phyloP scores from a whole-genome alignment of 352 stramenopile genomes.

The Phytopythium kandeliae region DNA sequence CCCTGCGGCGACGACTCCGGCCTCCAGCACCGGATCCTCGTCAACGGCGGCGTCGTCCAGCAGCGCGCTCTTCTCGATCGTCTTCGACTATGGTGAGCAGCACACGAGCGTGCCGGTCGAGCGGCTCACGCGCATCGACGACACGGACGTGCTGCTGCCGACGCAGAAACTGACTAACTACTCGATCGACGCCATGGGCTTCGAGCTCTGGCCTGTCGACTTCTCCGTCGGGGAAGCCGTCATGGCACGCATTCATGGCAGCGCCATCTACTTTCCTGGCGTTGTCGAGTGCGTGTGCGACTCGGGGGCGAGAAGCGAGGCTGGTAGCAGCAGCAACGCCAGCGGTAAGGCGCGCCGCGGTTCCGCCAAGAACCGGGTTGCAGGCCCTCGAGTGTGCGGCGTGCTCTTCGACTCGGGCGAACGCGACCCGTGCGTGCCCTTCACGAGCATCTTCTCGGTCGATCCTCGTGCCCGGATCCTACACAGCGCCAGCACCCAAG shows the following conservation, averaged over 20 bases:
- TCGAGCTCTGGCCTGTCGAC: slow-evolving; percentile 47
- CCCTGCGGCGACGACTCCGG: too few relatives aligned
- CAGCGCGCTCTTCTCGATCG: slow-evolving; percentile 34
- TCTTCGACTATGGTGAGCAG: slow-evolving; percentile 71
- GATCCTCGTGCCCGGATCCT: slow-evolving; percentile 39
- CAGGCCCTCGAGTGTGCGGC: slow-evolving; percentile 35
- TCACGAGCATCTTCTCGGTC: slow-evolving; percentile 64
- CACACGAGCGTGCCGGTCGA: slow-evolving; percentile 41
- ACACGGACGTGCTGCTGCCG: slow-evolving; percentile 42
- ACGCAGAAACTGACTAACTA: slow-evolving; percentile 71
- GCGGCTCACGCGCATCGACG: slow-evolving; percentile 48
- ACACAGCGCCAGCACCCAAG: slow-evolving; percentile 28
- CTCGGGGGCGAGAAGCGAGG: slow-evolving; percentile 10
- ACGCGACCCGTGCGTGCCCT: slow-evolving; percentile 50
- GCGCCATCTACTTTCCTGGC: slow-evolving; percentile 51
- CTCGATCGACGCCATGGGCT: slow-evolving; percentile 71
- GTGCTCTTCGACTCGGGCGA: slow-evolving; percentile 72
- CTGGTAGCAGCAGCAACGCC: not conserved
- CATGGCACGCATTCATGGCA: slow-evolving; percentile 52
- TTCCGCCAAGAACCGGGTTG: not conserved
- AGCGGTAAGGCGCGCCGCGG: not conserved
- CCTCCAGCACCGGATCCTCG: slow-evolving; percentile 9
- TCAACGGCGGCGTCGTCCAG: slow-evolving; percentile 5
- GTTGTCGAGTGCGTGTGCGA: slow-evolving; percentile 49
- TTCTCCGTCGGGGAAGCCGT: slow-evolving; percentile 57